phyloP scores from a whole-genome alignment of 257 asterid species.

The Catharanthus roseus region DNA sequence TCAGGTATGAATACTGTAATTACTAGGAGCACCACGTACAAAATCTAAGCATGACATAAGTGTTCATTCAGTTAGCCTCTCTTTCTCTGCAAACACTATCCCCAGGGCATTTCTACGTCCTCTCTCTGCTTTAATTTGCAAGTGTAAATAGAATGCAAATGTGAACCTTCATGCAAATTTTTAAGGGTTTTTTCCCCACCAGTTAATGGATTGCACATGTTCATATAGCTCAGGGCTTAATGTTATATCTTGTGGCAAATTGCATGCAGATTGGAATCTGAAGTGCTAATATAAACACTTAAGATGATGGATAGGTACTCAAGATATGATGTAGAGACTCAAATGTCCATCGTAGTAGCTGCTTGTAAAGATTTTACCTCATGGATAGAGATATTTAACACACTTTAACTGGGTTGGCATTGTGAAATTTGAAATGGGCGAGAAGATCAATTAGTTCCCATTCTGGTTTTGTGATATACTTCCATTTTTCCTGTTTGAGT shows the following conservation, averaged over 20 bases:
- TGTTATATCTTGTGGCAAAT: not conserved
- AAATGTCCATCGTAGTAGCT: not conserved
- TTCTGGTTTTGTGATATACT: not conserved
- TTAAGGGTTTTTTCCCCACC: not conserved
- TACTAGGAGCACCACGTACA: not conserved
- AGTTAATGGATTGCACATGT: not conserved
- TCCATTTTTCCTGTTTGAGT: not conserved
- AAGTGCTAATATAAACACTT: not conserved
- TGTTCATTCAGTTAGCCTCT: not conserved
- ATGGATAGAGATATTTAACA: too few species aligned
- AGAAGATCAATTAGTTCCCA: not conserved
- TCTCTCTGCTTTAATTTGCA: not conserved
- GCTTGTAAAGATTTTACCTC: not conserved
- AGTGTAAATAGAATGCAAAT: not conserved
- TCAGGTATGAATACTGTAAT: not conserved
- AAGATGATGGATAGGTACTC: not conserved
- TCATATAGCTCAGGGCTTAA: not conserved
- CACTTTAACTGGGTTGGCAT: not conserved
- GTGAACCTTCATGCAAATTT: not conserved
- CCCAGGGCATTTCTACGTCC: not conserved
- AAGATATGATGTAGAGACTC: not conserved
- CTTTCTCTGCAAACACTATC: not conserved
- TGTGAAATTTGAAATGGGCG: not conserved
- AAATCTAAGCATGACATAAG: not conserved
- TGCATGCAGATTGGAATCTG: not conserved